Evolutionary conservation across 306 rosid genomes (phyloP).

Genomic region (Quercus ilex): DNA sequence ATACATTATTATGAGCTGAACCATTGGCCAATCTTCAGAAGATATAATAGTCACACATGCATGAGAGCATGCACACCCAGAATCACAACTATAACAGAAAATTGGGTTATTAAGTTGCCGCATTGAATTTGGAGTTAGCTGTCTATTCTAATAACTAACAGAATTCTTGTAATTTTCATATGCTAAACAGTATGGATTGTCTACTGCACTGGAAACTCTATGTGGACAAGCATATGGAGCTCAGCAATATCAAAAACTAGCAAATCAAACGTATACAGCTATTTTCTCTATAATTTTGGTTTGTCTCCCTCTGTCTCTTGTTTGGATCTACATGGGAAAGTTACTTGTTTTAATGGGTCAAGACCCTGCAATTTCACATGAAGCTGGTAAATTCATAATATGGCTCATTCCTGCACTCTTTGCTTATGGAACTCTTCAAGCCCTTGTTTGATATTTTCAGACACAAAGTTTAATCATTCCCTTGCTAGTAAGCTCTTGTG

Average conservation of each 20-base stretch:
- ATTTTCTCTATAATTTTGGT: conserved; percentile 48
- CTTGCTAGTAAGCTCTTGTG: conserved; percentile 47
- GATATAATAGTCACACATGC: too few species aligned
- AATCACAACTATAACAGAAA: too few species aligned
- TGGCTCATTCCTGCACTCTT: conserved; percentile 77
- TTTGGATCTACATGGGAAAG: conserved; percentile 60
- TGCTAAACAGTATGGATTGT: conserved; percentile 45
- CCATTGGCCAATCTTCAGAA: too few species aligned
- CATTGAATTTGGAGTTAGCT: not conserved
- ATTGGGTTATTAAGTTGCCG: too few species aligned
- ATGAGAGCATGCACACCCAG: too few species aligned
- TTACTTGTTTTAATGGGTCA: conserved; percentile 62
- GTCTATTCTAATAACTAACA: not conserved
- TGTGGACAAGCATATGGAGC: conserved; percentile 71
- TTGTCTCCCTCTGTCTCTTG: conserved; percentile 51
- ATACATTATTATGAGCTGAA: too few species aligned
- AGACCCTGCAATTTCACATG: conserved; percentile 66
- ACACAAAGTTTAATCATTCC: conserved; percentile 65
- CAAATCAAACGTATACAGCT: conserved; percentile 49
- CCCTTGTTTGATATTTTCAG: conserved; percentile 59
- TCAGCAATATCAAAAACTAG: conserved; percentile 40
- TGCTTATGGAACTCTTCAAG: conserved; percentile 62
- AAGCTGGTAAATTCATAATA: conserved; percentile 54
- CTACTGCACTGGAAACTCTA: conserved; percentile 54
- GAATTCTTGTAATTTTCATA: not conserved